Percentiles rank a stretch among this genome's conserved stretches.
Evolutionary conservation across 345 rosid genomes (phyloP).

Genomic region (Bruguiera sexangula): DNA sequence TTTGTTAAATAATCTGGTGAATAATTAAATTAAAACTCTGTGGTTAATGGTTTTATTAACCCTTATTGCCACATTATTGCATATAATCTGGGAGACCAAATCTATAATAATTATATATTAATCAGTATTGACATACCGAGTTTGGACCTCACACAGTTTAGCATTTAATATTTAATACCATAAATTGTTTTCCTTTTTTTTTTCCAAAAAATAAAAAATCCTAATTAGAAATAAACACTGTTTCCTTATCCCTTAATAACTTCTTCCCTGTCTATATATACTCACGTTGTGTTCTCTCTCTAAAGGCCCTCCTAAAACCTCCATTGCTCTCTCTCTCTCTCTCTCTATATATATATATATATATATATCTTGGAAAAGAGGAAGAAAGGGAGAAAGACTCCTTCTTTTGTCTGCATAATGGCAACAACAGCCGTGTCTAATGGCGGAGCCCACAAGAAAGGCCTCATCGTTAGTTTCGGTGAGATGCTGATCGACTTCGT

Average conservation of each 20-base stretch:
- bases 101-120: no score
- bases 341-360: background rate
- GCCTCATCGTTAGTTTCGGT: constrained; percentile 78
- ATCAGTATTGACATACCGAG: no score
- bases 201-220: no score
- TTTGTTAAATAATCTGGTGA: no score
- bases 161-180: no score
- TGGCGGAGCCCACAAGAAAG: background rate
- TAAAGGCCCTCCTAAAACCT: background rate
- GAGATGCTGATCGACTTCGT: constrained; percentile 99
- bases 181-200: no score
- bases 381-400: background rate
- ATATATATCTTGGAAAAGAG: background rate
- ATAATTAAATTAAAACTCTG: no score
- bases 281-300: background rate
- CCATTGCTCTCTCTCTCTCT: background rate
- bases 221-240: background rate
- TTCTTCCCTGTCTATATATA: constrained; percentile 13
- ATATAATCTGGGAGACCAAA: no score
- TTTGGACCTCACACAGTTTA: no score
- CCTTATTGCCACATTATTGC: no score
- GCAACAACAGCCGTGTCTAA: constrained; percentile 4
- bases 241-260: background rate
- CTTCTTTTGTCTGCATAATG: constrained; percentile 20
- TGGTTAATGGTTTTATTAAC: no score